Base-by-base conservation (phyloP, 2,329 filamentous ascomycete genomes). In the Orbilia oligospora region DNA sequence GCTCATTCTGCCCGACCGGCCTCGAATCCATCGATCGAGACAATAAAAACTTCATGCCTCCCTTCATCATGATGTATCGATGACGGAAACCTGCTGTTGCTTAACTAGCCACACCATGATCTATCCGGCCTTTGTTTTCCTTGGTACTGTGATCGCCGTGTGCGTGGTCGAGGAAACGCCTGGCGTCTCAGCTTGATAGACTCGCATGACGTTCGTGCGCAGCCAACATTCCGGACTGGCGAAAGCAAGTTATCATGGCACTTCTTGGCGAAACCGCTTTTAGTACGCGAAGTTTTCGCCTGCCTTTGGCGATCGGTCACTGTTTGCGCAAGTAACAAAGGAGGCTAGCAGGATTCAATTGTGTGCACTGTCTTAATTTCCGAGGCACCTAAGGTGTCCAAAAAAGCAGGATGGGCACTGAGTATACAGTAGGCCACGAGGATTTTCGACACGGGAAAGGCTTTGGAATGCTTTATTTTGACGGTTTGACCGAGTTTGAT, bases 221-320 rank as follows among this genome's bases (percentile, higher is more conserved):
- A 18, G 49, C 30, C 49, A 69, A 33, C 33, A 58, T 41, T 55
- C 30, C 46, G 27, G 36, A 20, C 44, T 22, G 36, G 48, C 64
- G 64, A 68, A 68, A 41, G 65, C 66, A 70, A 24, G 66, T 61
- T 58, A 33, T 56, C 51, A 10, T 38, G 27, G 44, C 38, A 56
- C 16, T 53, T 38, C 66, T 69, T 69, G 66, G 66, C 49, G 56
- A 49, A n/a, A 44, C 61, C 44, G 55, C 18, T 51, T 48, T 70
- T 70, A 65, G 72, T 44, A 75, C 63, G 63, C 71, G 63, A 68
- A 55, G 27, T 41, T 64, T 30, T 68, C 18, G 44, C 49, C 36
- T 46, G 16, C 46, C 51, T 67, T 18, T 44, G 63, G 38, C 30
- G 58, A 44, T 73, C 27, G 20, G 22, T 27, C 46, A n/a, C 27